Base-by-base conservation (phyloP, 108 stramenopile genomes). In the Cyclotella kingstonii region DNA sequence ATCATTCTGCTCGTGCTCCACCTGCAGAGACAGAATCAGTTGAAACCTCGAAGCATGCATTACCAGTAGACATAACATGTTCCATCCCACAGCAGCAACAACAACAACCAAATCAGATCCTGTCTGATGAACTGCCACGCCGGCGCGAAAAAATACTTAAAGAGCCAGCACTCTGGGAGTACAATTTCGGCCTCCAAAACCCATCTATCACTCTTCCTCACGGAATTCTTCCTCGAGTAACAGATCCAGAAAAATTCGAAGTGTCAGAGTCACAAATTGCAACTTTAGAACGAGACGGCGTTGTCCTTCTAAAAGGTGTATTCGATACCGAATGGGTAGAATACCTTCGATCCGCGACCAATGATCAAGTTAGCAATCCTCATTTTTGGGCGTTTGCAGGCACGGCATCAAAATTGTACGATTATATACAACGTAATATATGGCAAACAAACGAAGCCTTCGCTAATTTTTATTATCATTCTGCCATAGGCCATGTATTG, bases 331-430 rank as follows among this genome's bases (percentile, higher is more conserved):
- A 91, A 35, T 95, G 93, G 93, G 86, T 95, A 0, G 77, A 86
- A 22, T 91, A 95, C 72, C 77, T 91, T 19, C 78, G 90, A 40
- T 59, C 79, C 34, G 85, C 88, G 45, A 95, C 93, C 12, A 76
- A 62, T 12, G 51, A 80, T 47, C 93, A 94, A 70, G 88, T 90
- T 0, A 58, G 72, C 30, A 76, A 91, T 27, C 93, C 93, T 5
- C 93, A 95, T 66, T 91, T 95, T 63, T 95, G 93, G 93, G 86
- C 89, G 21, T 95, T 91, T 71, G 90, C 93, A 12, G 93, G 93
- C 8, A 90, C 88, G 1, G 93, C 93, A 21, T 91, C 90, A 48
- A 84, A 81, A 43, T 79, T 95, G n/a, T 95, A 95, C 50, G 93
- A 95, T 65, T 95, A 95, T 84, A 91, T 95, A 56, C 93, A 95